phyloP scores from a whole-genome alignment of 1,284 basidiomycete genomes.

The Pyrrhoderma noxium region DNA sequence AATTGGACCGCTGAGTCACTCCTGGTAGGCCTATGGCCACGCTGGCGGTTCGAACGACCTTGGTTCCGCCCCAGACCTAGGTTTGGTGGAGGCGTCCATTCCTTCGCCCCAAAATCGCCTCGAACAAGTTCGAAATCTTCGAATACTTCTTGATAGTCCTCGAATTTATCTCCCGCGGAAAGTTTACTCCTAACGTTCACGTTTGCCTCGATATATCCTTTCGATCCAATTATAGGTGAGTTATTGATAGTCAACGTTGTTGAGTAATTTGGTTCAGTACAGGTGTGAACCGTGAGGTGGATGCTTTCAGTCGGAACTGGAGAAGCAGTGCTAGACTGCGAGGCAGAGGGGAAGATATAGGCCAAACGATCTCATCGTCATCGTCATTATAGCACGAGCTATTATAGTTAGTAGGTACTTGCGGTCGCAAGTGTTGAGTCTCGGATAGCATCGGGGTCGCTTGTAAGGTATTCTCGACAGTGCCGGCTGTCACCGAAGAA shows the following conservation, averaged over 20 bases:
- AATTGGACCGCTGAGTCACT: slow-evolving; percentile 10
- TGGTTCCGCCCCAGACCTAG: no score
- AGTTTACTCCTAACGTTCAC: no score
- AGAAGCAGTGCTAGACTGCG: slow-evolving; percentile 19
- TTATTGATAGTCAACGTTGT: no score
- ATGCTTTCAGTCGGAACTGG: neutral
- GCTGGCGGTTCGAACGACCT: neutral
- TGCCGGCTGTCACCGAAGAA: neutral
- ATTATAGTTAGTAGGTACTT: slow-evolving; percentile 20
- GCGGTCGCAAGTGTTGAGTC: slow-evolving; percentile 10
- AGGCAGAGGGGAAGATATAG: slow-evolving; percentile 25
- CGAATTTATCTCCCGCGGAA: no score
- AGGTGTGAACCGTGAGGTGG: no score
- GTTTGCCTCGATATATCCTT: no score
- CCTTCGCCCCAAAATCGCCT: slow-evolving; percentile 13
- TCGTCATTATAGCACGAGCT: slow-evolving; percentile 40
- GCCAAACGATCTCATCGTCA: slow-evolving; percentile 55
- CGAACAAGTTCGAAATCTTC: slow-evolving; percentile 10
- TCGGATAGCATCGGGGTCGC: slow-evolving; percentile 24
- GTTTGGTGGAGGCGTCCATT: slow-evolving; percentile 2
- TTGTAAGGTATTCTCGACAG: slow-evolving; percentile 15
- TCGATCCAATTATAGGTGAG: no score
- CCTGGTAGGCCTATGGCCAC: slow-evolving; percentile 13
- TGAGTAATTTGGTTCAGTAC: no score
- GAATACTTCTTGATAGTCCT: neutral